A percentile compares a stretch with the other conserved stretches of the same genome.
Evolutionary conservation across 306 rosid species (phyloP).

Genomic region (Castanea mollissima): DNA sequence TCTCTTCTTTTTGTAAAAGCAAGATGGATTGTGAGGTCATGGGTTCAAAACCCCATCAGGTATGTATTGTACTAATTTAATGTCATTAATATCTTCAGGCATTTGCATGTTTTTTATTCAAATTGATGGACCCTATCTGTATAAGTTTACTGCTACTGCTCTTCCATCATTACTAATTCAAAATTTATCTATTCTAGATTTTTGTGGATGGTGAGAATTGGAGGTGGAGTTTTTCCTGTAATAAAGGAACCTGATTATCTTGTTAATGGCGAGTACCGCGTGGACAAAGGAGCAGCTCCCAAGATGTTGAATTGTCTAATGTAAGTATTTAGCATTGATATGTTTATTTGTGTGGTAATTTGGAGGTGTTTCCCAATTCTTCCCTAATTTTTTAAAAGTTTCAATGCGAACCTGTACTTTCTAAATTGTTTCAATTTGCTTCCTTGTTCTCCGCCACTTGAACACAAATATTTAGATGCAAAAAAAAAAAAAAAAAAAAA

Average conservation of each 20-base stretch:
- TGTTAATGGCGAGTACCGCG: conserved; percentile 96
- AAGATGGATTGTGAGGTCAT: no score
- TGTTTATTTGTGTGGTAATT: conserved; percentile 5
- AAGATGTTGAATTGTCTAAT: conserved; percentile 99
- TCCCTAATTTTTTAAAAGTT: no score
- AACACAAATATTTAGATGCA: no score
- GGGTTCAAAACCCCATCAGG: no score
- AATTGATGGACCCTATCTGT: not conserved
- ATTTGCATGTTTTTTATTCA: not conserved
- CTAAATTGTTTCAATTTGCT: no score
- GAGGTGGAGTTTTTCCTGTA: conserved; percentile 97
- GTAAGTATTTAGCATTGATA: conserved; percentile 43
- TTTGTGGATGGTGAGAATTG: conserved; percentile 99
- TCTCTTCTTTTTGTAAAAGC: no score
- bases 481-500: no score
- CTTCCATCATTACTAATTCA: conserved; percentile 3
- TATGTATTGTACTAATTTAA: no score
- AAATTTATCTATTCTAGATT: conserved; percentile 49
- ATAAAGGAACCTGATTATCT: conserved; percentile 99
- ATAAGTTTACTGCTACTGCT: not conserved
- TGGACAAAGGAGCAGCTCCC: conserved; percentile 98
- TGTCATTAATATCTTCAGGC: not conserved
- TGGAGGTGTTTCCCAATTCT: not conserved
- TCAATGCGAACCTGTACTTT: no score
- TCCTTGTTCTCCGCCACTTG: no score